Evolutionary conservation across 1,284 basidiomycete genomes (phyloP).

Genomic region (Hemileccinum hortonii): DNA sequence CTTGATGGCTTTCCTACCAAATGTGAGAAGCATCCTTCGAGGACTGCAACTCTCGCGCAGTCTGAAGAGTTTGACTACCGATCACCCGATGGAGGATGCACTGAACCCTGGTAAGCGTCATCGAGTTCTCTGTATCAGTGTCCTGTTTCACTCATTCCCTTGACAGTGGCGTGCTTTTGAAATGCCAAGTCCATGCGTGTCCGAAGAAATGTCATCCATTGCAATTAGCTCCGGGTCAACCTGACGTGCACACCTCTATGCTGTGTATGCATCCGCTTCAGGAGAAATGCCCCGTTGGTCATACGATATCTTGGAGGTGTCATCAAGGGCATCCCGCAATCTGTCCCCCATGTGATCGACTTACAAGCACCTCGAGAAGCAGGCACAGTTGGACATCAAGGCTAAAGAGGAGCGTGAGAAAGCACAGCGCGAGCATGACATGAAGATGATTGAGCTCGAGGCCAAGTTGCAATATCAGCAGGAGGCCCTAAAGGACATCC

Average conservation of each 20-base stretch:
- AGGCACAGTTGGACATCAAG: slow-evolving; percentile 30
- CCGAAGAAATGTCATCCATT: slow-evolving; percentile 53
- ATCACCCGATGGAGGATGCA: slow-evolving; percentile 63
- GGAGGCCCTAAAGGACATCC: slow-evolving; percentile 29
- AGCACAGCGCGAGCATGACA: slow-evolving; percentile 33
- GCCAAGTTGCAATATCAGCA: slow-evolving; percentile 30
- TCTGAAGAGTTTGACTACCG: slow-evolving; percentile 50
- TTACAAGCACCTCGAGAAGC: slow-evolving; percentile 34
- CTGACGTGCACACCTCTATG: slow-evolving; percentile 49
- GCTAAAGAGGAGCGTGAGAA: slow-evolving; percentile 36
- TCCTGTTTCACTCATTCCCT: background rate
- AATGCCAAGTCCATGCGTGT: slow-evolving; percentile 51
- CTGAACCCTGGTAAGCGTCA: slow-evolving; percentile 48
- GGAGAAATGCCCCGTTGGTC: slow-evolving; percentile 37
- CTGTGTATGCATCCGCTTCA: slow-evolving; percentile 35
- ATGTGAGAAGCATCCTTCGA: slow-evolving; percentile 54
- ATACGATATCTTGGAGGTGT: slow-evolving; percentile 38
- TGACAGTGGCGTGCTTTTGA: slow-evolving; percentile 43
- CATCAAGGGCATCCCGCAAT: slow-evolving; percentile 30
- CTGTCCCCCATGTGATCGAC: slow-evolving; percentile 34
- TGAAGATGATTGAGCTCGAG: slow-evolving; percentile 34
- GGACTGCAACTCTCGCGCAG: slow-evolving; percentile 35
- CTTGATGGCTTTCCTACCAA: slow-evolving; percentile 57
- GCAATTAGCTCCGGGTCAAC: slow-evolving; percentile 20
- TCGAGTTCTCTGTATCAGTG: background rate